Base-by-base conservation (phyloP, 352 stramenopile species). In the Phytophthora tubulina region DNA sequence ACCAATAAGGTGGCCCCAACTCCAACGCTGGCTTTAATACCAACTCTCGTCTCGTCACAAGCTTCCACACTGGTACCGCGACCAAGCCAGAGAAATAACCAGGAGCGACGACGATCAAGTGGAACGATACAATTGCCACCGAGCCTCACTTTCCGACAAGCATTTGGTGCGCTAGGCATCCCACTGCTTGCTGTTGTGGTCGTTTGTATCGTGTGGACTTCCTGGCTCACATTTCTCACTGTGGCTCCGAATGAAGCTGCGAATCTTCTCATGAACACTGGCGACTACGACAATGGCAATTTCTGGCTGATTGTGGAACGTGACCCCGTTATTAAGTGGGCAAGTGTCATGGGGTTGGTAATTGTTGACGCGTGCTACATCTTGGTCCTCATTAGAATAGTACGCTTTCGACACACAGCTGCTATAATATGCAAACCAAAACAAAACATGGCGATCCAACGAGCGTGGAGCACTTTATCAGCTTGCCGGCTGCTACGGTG, bases 191-290 rank as follows among this genome's bases (percentile, higher is more conserved):
- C 64, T 32, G 57, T 72, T 10, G 45, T 44, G 1, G 0, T 65
- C 3, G 41, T 79, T 6, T 77, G 68, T 9, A 52, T 79, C 6
- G 38, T 44, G 4, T 85, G 75, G 78, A 79, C 76, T 0, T 54
- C 48, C 4, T 78, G 63, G 60, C 51, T 85, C 10, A 67, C 80
- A 8, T 67, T 72, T 13, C 48, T 83, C 41, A 73, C 54, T 4
- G 6, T 75, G 5, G 67, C 56, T 13, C 78, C 70, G 9, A 84
- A 76, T 27, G 48, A 59, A 52, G 70, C 70, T 2, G 73, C 73
- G 5, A 86, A 83, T 44, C 57, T 67, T 7, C 67, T 86, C 49
- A 81, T 86, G 76, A 70, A 73, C 38, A 83, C 70, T 0, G 55
- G 41, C 0, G 61, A 77, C 27, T 82, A 72, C 11, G 73, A 84